phyloP scores from a whole-genome alignment of 805 yeast genomes.

The Starmerella apis region DNA sequence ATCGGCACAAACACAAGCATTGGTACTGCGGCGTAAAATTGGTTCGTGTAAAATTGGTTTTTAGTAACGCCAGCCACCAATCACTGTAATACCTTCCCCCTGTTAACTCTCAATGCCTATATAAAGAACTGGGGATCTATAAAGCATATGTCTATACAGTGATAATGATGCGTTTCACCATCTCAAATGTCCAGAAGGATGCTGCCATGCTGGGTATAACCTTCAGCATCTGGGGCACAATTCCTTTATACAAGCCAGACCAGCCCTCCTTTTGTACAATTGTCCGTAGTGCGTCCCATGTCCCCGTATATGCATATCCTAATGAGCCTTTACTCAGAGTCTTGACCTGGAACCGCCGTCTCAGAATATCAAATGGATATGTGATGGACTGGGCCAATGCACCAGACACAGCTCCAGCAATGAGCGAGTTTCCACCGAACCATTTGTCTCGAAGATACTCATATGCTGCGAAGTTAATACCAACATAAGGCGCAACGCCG shows the following conservation, averaged over 20 bases:
- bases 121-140: too few species aligned
- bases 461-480: conserved; percentile 81
- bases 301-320: conserved; percentile 74
- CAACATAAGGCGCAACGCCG: conserved; percentile 95
- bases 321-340: conserved; percentile 54
- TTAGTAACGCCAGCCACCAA: too few species aligned
- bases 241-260: conserved; percentile 59
- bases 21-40: conserved; percentile 1
- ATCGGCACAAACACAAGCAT: conserved; percentile 4
- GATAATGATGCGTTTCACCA: conserved; percentile 40
- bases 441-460: conserved; percentile 58
- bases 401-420: conserved; percentile 78
- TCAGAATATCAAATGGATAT: conserved; percentile 79
- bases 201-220: conserved; percentile 95
- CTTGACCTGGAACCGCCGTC: conserved; percentile 86
- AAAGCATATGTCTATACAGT: background rate
- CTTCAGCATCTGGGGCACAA: conserved; percentile 65
- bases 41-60: too few species aligned
- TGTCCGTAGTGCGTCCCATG: conserved; percentile 57
- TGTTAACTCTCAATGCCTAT: too few species aligned
- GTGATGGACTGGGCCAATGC: conserved; percentile 83
- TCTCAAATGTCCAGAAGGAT: conserved; percentile 82
- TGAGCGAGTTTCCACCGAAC: conserved; percentile 41
- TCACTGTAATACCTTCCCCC: too few species aligned
- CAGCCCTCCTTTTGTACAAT: conserved; percentile 70